Evolutionary conservation across 139 green algal species (phyloP), one percentile per base, ranked within the genome.

Genomic region (Chlamydomonas sp.): DNA sequence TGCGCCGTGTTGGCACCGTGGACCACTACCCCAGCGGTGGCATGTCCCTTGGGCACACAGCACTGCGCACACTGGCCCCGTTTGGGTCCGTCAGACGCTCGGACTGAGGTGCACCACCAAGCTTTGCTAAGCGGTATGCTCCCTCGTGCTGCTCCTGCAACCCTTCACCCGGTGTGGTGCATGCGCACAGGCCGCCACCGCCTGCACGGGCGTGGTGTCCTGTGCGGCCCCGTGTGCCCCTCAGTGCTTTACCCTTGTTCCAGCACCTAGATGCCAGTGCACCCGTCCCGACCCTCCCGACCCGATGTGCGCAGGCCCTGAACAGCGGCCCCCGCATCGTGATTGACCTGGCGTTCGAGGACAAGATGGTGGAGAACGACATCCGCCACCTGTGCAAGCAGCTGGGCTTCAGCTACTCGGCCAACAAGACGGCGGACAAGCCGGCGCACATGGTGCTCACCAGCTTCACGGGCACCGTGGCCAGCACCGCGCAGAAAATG

Each of bases 301-400:
- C 77, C 62, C 6, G 8, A n/a, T n/a, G 1, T 8, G 67, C 49
- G 4, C 72, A 88, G 83, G 77, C 84, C 6, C 18, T 88, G 66
- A 75, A 88, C 9, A 20, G 9, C 61, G 84, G 72, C 72, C 89
- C 78, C 71, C 79, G 74, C 10, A 5, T 98, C 2, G 85, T 96
- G 7, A 91, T 98, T 10, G 96, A 98, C 81, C 85, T 97, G 14
- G 95, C 95, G 71, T 98, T 96, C 86, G 89, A 89, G 18, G 73
- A 92, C 8, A 71, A 91, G 31, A 98, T 98, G 96, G 91, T 75
- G 14, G 85, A 93, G 2, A 63, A 17, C 8, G 95, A 97, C 89
- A 69, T 94, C 5, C 90, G 88, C 59, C 93, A 89, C 87, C 89
- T 98, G 8, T 83, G 66, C 57, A 85, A 96, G 85, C 96, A 98